These are phyloP conservation scores for Metarhizium guizhouense DNA, from an alignment of 2,329 filamentous ascomycete species.

Conservation along the genomic window DNA sequence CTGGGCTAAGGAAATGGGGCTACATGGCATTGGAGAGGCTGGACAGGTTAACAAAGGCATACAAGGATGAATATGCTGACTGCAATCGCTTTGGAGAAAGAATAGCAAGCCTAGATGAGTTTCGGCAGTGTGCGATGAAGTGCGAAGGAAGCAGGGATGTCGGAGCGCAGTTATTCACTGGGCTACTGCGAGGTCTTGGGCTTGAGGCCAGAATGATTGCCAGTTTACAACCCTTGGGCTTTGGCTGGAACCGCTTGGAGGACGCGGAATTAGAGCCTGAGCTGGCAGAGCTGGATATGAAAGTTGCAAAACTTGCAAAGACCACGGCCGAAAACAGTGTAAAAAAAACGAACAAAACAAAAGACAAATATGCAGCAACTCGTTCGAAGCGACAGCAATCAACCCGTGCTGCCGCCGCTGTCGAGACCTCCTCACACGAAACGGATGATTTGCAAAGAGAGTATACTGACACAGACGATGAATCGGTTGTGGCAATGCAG, in stretches of 20 bases:
- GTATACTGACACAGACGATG: constrained; percentile 43
- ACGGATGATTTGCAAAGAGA: constrained; percentile 37
- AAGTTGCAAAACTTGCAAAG: constrained; percentile 7
- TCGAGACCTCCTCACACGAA: constrained; percentile 9
- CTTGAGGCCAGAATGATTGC: constrained; percentile 77
- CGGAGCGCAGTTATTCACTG: constrained; percentile 83
- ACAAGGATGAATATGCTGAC: constrained; percentile 54
- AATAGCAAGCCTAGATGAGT: constrained; percentile 56
- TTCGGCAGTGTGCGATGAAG: constrained; percentile 57
- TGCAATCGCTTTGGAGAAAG: constrained; percentile 65
- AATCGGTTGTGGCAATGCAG: constrained; percentile 49
- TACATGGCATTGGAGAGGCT: constrained; percentile 73
- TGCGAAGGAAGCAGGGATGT: constrained; percentile 80
- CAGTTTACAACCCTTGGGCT: constrained; percentile 78
- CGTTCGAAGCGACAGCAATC: background rate
- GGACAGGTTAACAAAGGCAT: constrained; percentile 64
- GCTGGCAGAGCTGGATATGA: background rate
- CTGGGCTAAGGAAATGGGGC: constrained; percentile 79
- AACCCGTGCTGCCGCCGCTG: background rate
- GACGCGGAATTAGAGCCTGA: constrained; percentile 46
- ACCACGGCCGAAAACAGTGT: constrained; percentile 8
- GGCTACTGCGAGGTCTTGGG: constrained; percentile 69
- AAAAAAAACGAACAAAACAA: constrained; percentile 5
- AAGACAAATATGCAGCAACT: constrained; percentile 1
- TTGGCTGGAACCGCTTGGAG: constrained; percentile 83